These are phyloP conservation scores for Cercophora newfieldiana DNA, from an alignment of 495 filamentous ascomycete genomes.

Conservation along the genomic window DNA sequence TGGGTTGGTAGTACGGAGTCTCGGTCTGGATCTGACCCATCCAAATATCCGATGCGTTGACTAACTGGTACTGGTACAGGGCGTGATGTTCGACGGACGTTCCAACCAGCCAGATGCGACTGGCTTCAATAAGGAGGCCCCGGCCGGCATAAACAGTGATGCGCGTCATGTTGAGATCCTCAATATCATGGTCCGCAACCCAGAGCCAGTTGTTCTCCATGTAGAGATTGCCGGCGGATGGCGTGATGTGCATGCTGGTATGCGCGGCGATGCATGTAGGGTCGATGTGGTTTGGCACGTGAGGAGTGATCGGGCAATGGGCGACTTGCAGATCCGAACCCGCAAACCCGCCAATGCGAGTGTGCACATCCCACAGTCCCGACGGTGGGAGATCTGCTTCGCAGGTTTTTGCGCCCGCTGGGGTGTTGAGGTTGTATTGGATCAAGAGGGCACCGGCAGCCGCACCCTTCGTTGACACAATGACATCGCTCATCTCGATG, in stretches of 20 bases:
- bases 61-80: conserved; percentile 81
- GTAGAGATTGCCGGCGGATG: conserved; percentile 66
- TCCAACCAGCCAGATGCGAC: conserved; percentile 66
- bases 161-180: conserved; percentile 64
- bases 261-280: conserved; percentile 69
- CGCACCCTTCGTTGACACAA: conserved; percentile 44
- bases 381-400: conserved; percentile 34
- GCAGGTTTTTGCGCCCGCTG: neutral
- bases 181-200: conserved; percentile 85
- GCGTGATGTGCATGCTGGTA: conserved; percentile 77
- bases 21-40: conserved; percentile 86
- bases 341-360: conserved; percentile 76
- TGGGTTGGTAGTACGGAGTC: conserved; percentile 86
- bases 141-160: conserved; percentile 86
- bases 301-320: conserved; percentile 66
- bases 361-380: conserved; percentile 70
- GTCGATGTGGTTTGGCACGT: conserved; percentile 49
- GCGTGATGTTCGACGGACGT: conserved; percentile 81
- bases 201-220: conserved; percentile 93
- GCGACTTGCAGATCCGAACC: conserved; percentile 76
- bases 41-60: conserved; percentile 74
- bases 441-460: conserved; percentile 62
- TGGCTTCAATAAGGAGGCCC: conserved; percentile 71
- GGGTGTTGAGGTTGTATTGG: conserved; percentile 74
- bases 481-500: conserved; percentile 58